A percentile compares a stretch with the other conserved stretches of the same genome.
phyloP scores from a whole-genome alignment of 176 grass and related monocot genomes.

The Zoysia pacifica region DNA sequence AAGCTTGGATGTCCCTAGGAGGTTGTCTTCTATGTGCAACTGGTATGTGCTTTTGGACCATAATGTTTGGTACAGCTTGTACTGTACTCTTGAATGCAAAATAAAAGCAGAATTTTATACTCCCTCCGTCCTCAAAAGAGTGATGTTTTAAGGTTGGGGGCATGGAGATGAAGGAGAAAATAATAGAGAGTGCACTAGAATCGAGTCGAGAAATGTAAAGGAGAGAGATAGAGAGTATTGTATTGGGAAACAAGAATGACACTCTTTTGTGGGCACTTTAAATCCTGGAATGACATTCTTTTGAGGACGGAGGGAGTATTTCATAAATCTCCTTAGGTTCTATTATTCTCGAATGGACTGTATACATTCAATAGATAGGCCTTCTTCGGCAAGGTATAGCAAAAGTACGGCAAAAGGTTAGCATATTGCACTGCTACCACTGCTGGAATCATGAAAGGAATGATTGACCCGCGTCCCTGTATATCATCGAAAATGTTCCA shows the following conservation, averaged over 20 bases:
- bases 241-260: no score
- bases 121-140: no score
- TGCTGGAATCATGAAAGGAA: slow-evolving; percentile 4
- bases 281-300: no score
- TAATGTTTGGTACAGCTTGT: slow-evolving; percentile 19
- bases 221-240: no score
- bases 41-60: slow-evolving; percentile 53
- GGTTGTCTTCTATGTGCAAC: slow-evolving; percentile 91
- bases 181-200: no score
- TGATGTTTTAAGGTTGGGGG: no score
- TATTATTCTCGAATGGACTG: neutral
- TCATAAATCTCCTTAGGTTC: neutral
- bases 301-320: neutral
- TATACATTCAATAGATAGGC: neutral
- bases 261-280: no score
- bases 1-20: slow-evolving; percentile 95
- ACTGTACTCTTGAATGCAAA: slow-evolving; percentile 23
- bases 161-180: no score
- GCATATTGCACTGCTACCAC: neutral
- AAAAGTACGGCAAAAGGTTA: neutral
- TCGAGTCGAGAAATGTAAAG: no score
- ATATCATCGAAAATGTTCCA: neutral
- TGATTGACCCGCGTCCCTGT: neutral
- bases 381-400: neutral
- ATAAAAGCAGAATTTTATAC: neutral